Evolutionary conservation across 495 filamentous ascomycete genomes (phyloP).

Genomic region (Podospora sp.): DNA sequence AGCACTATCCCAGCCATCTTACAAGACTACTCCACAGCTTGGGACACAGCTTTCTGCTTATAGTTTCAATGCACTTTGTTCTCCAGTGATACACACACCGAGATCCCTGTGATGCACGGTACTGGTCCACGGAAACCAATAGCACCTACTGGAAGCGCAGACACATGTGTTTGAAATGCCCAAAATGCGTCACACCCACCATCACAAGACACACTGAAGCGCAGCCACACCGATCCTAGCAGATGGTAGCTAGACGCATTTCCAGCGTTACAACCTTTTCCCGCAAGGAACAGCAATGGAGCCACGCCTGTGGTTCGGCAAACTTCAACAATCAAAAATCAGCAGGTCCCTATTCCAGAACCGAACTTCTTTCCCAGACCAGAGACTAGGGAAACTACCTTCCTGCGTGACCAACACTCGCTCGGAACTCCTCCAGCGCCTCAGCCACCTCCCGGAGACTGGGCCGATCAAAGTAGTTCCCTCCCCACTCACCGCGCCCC

Average conservation of each 20-base stretch:
- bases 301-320: background rate
- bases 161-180: too few species aligned
- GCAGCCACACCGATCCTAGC: background rate
- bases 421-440: slow-evolving; percentile 4
- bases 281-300: background rate
- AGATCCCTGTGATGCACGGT: background rate
- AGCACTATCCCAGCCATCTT: background rate
- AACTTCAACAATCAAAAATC: background rate
- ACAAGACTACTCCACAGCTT: background rate
- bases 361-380: too few species aligned
- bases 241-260: background rate
- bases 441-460: slow-evolving; percentile 38
- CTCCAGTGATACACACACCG: background rate
- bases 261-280: background rate
- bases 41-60: background rate
- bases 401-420: background rate
- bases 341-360: background rate
- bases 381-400: background rate
- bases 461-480: slow-evolving; percentile 47
- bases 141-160: background rate
- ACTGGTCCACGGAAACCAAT: background rate
- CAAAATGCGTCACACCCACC: background rate
- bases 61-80: background rate
- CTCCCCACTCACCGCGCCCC: slow-evolving; percentile 41
- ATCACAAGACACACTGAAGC: background rate